A percentile compares a stretch with the other conserved stretches of the same genome.
Conservation (phyloP, 192 early-diverging fungal species). For the Funneliformis geosporum region DNA sequence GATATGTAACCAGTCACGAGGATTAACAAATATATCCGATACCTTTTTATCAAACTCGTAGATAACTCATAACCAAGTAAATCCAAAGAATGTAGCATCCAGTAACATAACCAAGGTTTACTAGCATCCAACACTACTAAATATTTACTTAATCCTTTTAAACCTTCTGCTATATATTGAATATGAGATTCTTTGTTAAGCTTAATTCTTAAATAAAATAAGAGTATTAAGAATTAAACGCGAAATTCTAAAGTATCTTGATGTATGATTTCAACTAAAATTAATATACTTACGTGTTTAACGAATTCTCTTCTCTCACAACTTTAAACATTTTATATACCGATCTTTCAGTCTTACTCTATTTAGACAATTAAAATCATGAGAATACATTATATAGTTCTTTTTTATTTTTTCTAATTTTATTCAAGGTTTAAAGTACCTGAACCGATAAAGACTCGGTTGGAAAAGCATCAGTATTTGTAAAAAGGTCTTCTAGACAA, state of each 20-base stretch:
- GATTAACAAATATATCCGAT: slow-evolving; percentile 19
- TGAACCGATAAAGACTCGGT: slow-evolving; percentile 23
- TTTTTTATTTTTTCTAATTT: not conserved
- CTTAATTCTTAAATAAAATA: slow-evolving; percentile 35
- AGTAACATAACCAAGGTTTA: slow-evolving; percentile 90
- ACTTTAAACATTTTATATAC: slow-evolving; percentile 25
- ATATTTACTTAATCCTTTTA: slow-evolving; percentile 54
- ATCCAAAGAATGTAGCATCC: slow-evolving; percentile 85
- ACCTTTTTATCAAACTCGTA: slow-evolving; percentile 44
- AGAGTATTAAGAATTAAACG: not conserved
- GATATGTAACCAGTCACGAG: not conserved
- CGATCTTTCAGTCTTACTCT: slow-evolving; percentile 30
- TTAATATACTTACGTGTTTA: slow-evolving; percentile 18
- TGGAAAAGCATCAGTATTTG: slow-evolving; percentile 1
- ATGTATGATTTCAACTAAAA: not conserved
- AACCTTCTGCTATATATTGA: slow-evolving; percentile 52
- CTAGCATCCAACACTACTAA: slow-evolving; percentile 78
- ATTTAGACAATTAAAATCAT: slow-evolving; percentile 29
- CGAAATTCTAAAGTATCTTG: not conserved
- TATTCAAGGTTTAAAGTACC: not conserved
- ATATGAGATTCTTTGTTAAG: slow-evolving; percentile 62
- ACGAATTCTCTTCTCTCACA: not conserved
- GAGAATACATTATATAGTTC: not conserved
- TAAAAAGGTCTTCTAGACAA: not conserved
- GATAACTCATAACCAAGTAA: slow-evolving; percentile 66